Percentiles rank a stretch among this genome's conserved stretches.
phyloP scores from a whole-genome alignment of 768 basidiomycete species.

The Rhodosporidiobolus sp. region DNA sequence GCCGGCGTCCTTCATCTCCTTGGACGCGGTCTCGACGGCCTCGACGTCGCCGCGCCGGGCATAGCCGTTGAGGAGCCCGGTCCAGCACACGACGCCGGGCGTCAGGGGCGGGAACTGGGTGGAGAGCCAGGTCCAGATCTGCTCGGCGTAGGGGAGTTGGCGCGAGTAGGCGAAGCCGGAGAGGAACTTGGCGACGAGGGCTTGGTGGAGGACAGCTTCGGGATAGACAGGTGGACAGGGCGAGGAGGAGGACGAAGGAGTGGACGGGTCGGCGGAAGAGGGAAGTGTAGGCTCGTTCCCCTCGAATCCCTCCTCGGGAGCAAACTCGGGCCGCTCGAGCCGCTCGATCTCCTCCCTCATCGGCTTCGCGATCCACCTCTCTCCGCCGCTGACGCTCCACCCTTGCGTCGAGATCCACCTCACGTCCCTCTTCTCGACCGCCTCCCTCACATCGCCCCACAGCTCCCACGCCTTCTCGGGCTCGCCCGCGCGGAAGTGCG shows the following conservation, averaged over 20 bases:
- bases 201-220: conserved; percentile 58
- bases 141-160: conserved; percentile 59
- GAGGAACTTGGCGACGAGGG: conserved; percentile 65
- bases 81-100: conserved; percentile 67
- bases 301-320: neutral
- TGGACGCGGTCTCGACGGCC: conserved; percentile 63
- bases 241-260: neutral
- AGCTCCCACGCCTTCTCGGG: conserved; percentile 11
- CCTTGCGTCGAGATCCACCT: conserved; percentile 13
- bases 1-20: conserved; percentile 59
- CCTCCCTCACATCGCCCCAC: conserved; percentile 10
- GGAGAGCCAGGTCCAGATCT: conserved; percentile 67
- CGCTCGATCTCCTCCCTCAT: neutral
- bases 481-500: neutral
- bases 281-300: neutral
- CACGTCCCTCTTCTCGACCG: conserved; percentile 8
- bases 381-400: conserved; percentile 8
- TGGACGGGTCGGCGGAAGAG: neutral
- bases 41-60: conserved; percentile 56
- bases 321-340: neutral
- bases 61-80: conserved; percentile 65
- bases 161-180: conserved; percentile 61
- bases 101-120: conserved; percentile 51
- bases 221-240: neutral
- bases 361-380: neutral